Conservation (phyloP, 345 rosid genomes). For the Hirschfeldia incana region DNA sequence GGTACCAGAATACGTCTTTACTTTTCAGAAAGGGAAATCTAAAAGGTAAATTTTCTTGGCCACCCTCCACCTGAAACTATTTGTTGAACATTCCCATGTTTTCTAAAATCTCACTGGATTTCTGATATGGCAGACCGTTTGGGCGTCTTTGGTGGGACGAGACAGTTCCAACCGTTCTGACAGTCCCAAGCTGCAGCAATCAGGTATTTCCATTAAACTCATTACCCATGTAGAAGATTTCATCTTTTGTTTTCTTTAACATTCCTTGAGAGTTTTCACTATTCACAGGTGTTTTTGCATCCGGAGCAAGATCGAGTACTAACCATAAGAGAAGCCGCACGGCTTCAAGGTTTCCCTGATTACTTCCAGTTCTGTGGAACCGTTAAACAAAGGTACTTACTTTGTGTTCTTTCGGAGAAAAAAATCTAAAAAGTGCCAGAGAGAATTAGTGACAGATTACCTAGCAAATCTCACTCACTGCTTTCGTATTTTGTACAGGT, state of each 20-base stretch:
- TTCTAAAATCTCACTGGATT: background rate
- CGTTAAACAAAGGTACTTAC: constrained; percentile 61
- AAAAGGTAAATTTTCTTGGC: constrained; percentile 56
- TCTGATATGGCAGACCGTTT: constrained; percentile 58
- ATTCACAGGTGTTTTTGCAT: constrained; percentile 64
- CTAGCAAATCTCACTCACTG: constrained; percentile 1
- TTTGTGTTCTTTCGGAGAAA: background rate
- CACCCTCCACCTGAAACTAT: background rate
- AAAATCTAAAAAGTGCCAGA: background rate
- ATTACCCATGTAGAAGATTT: constrained; percentile 9
- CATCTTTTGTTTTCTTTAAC: background rate
- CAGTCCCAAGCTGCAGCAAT: constrained; percentile 58
- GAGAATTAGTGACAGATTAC: constrained; percentile 1
- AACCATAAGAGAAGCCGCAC: constrained; percentile 83
- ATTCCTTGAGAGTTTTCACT: constrained; percentile 4
- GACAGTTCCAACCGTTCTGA: constrained; percentile 77
- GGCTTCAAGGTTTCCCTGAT: constrained; percentile 98
- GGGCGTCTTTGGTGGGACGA: constrained; percentile 98
- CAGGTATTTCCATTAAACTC: constrained; percentile 49
- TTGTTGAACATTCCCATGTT: background rate
- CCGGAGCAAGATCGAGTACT: constrained; percentile 95
- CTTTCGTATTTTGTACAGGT: constrained; percentile 45
- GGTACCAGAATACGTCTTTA: constrained; percentile 76
- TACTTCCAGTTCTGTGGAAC: constrained; percentile 84
- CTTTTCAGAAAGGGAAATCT: constrained; percentile 74